These are phyloP conservation scores for Parietaria judaica DNA, from an alignment of 306 rosid species.

Conservation along the genomic window DNA sequence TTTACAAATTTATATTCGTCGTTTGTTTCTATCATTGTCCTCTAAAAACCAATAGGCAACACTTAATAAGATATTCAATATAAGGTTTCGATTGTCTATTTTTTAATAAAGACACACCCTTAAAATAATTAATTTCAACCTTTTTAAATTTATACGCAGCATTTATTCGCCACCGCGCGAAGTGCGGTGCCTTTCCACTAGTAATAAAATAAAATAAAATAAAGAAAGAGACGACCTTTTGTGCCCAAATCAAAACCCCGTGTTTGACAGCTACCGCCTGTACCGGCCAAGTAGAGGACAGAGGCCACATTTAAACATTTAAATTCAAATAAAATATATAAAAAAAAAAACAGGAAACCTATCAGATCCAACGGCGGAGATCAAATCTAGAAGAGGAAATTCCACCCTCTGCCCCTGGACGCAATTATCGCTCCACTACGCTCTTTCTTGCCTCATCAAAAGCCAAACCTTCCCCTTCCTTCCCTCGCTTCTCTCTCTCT, in stretches of 20 bases:
- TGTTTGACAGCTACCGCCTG: conserved; percentile 16
- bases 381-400: conserved; percentile 8
- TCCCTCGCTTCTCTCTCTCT: conserved; percentile 22
- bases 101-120: too few species aligned
- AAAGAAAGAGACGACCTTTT: conserved; percentile 16
- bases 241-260: conserved; percentile 23
- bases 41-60: too few species aligned
- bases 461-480: conserved; percentile 19
- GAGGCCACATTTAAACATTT: background rate
- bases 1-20: too few species aligned
- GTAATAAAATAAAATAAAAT: background rate
- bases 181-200: too few species aligned
- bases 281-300: conserved; percentile 1
- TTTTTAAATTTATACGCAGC: too few species aligned
- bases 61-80: too few species aligned
- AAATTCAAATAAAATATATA: background rate
- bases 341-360: background rate
- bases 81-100: too few species aligned
- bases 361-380: conserved; percentile 45
- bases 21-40: too few species aligned
- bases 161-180: too few species aligned
- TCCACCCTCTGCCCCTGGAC: conserved; percentile 27
- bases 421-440: conserved; percentile 54
- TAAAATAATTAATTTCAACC: too few species aligned
- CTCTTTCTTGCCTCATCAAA: conserved; percentile 4